Base-by-base conservation (phyloP, 1,284 basidiomycete genomes). In the Golubevia sp. region DNA sequence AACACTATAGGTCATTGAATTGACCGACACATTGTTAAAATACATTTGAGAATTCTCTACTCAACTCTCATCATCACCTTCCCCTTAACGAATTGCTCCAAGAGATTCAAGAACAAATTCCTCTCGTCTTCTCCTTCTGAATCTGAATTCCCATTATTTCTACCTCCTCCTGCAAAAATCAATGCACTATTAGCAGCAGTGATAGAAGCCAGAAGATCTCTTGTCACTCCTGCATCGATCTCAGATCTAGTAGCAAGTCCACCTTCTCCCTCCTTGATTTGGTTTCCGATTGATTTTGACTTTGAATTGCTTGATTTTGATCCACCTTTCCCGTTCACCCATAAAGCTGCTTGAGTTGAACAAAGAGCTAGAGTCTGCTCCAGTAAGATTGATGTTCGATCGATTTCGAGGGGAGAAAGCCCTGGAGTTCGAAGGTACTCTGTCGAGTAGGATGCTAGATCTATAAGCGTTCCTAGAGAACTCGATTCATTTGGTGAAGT, bases 391-490 rank as follows among this genome's bases (percentile, higher is more conserved):
- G 62, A 55, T 11, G 49, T 59, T 26, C 44, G 27, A 2, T 44
- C 57, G 62, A 52, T n/a, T 58, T 26, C 23, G 55, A 62, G 20
- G 24, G 49, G 38, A 2, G 21, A 18, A 24, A 11, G 15, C 20
- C 26, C 23, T 54, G 48, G 58, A 21, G 50, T 66, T 13, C 73
- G 24, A 30, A 76, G n/a, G 18, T 59, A 53, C 56, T 77, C 76
- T 51, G 59, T 72, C 2, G 74, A 67, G 49, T 72, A 71, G 23
- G 63, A 52, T 24, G 61, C 60, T 2, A 76, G 64, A 49, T 80
- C 77, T 6, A 82, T 57, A 2, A 82, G 65, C 18, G 79, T 82
- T 44, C 79, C 79, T 5, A 79, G 63, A 11, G 77, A 77, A n/a
- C 76, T 71, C 2, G 70, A 66, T 26, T 63, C 61, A 3, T 61